Conservation (phyloP, 768 basidiomycete genomes). For the Leccinum fibrillosum region DNA sequence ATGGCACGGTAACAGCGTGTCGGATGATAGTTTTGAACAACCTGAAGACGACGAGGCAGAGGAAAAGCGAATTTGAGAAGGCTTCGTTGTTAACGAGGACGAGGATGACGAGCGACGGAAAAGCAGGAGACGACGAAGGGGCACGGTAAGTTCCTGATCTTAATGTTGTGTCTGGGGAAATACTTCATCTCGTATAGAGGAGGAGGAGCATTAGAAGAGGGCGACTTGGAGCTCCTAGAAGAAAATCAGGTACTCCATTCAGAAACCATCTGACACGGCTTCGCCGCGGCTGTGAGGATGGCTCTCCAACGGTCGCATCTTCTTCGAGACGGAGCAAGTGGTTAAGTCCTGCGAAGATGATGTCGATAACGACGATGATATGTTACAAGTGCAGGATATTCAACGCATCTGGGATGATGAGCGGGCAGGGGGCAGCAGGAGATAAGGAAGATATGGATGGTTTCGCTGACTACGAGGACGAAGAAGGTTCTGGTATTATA, state of each 20-base stretch:
- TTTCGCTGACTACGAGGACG: constrained; percentile 77
- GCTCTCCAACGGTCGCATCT: constrained; percentile 62
- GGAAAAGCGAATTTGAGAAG: constrained; percentile 72
- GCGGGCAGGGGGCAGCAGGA: constrained; percentile 37
- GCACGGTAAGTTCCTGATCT: constrained; percentile 38
- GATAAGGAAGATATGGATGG: constrained; percentile 68
- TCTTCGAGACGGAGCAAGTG: constrained; percentile 55
- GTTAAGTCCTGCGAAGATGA: constrained; percentile 80
- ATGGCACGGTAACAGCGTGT: constrained; percentile 40
- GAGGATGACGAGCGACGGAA: constrained; percentile 71
- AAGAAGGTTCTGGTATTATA: constrained; percentile 74
- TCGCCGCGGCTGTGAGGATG: constrained; percentile 71
- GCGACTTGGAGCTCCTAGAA: constrained; percentile 77
- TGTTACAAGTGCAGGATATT: constrained; percentile 54
- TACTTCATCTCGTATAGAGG: constrained; percentile 29
- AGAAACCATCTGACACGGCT: constrained; percentile 70
- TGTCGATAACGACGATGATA: constrained; percentile 51
- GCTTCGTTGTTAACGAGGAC: constrained; percentile 91
- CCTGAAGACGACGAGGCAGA: constrained; percentile 92
- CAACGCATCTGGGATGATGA: constrained; percentile 83
- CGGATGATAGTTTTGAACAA: constrained; percentile 87
- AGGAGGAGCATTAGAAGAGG: constrained; percentile 74
- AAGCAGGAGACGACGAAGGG: constrained; percentile 65
- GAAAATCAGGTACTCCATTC: constrained; percentile 81
- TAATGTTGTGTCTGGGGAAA: constrained; percentile 3